phyloP scores from a whole-genome alignment of 1,284 basidiomycete species.

The Trichosporon faecale region DNA sequence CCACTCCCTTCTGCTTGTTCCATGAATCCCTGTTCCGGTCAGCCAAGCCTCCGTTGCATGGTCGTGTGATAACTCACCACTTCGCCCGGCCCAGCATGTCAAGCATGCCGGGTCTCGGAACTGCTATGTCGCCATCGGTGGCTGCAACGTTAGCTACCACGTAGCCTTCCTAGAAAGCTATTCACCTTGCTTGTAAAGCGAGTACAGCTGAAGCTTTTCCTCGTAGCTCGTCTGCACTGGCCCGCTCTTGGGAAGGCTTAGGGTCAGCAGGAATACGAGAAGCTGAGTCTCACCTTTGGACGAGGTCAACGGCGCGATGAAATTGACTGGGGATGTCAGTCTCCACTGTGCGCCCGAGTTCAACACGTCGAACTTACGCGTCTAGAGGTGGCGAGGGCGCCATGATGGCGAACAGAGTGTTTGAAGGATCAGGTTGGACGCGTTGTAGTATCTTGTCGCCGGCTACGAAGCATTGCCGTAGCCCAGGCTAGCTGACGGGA shows the following conservation, averaged over 20 bases:
- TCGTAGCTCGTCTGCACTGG: slow-evolving; percentile 96
- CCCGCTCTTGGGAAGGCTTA: slow-evolving; percentile 79
- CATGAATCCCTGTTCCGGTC: slow-evolving; percentile 76
- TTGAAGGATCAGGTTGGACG: background rate
- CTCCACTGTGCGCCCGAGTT: background rate
- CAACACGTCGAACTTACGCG: slow-evolving; percentile 27
- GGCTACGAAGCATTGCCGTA: slow-evolving; percentile 7
- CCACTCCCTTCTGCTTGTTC: slow-evolving; percentile 82
- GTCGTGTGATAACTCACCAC: slow-evolving; percentile 60
- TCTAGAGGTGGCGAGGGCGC: slow-evolving; percentile 26
- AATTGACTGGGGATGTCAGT: slow-evolving; percentile 61
- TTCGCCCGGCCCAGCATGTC: slow-evolving; percentile 90
- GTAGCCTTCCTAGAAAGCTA: background rate
- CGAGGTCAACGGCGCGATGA: slow-evolving; percentile 88
- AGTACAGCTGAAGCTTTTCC: slow-evolving; percentile 92
- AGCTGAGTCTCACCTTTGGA: slow-evolving; percentile 58
- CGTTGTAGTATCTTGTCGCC: background rate
- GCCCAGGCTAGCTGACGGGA: background rate
- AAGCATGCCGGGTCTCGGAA: slow-evolving; percentile 44
- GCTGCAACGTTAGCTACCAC: slow-evolving; percentile 27
- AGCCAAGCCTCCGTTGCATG: slow-evolving; percentile 38
- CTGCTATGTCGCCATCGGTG: slow-evolving; percentile 45
- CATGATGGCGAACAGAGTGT: slow-evolving; percentile 16
- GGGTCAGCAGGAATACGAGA: background rate
- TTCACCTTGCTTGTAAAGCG: slow-evolving; percentile 88